Evolutionary conservation across 495 filamentous ascomycete species (phyloP).

Genomic region (Aspergillus indologenus): DNA sequence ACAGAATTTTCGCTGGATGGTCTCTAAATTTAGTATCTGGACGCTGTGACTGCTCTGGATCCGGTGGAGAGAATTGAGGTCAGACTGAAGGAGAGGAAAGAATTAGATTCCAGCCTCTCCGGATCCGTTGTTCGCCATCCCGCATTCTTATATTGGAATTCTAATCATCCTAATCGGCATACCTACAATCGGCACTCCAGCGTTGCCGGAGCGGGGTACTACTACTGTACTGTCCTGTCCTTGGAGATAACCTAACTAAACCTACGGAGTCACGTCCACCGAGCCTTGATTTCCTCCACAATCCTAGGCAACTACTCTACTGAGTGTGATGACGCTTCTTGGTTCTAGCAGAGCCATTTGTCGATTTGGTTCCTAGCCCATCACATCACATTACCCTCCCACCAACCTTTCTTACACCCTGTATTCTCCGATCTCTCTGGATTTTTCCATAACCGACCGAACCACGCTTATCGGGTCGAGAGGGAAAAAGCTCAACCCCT

Average conservation of each 20-base stretch:
- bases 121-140: slow-evolving; percentile 8
- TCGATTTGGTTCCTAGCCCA: background rate
- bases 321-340: background rate
- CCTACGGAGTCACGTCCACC: background rate
- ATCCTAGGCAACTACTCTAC: background rate
- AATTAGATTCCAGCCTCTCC: slow-evolving; percentile 1
- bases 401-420: background rate
- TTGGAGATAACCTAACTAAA: background rate
- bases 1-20: background rate
- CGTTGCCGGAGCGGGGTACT: background rate
- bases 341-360: too few relatives aligned
- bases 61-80: slow-evolving; percentile 12
- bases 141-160: slow-evolving; percentile 10
- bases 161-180: background rate
- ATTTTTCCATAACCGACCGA: slow-evolving; percentile 23
- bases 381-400: background rate
- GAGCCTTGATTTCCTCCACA: background rate
- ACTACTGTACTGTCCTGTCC: too few relatives aligned
- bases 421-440: background rate
- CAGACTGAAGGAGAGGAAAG: background rate
- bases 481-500: background rate
- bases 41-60: slow-evolving; percentile 2
- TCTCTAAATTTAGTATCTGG: slow-evolving; percentile 1
- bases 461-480: slow-evolving; percentile 21
- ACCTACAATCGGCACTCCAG: background rate